Evolutionary conservation across 257 asterid species (phyloP).

Genomic region (Solanum acaule): DNA sequence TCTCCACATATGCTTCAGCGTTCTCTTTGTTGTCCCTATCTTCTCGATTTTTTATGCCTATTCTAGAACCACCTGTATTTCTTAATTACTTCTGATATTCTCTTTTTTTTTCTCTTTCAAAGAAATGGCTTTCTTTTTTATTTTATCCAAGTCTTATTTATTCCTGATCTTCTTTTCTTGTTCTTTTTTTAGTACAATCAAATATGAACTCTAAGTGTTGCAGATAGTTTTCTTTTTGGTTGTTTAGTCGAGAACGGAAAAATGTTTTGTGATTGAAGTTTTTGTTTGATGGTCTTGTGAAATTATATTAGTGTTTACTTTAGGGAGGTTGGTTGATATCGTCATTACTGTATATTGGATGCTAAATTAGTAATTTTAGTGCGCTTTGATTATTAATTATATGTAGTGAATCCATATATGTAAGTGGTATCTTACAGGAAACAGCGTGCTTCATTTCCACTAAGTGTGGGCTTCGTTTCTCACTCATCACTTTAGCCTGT

Average conservation of each 20-base stretch:
- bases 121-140: neutral
- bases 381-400: neutral
- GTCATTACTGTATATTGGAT: neutral
- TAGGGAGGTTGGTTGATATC: neutral
- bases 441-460: neutral
- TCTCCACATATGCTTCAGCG: neutral
- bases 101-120: neutral
- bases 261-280: neutral
- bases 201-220: neutral
- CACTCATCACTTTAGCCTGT: neutral
- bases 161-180: neutral
- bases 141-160: neutral
- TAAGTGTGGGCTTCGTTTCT: neutral
- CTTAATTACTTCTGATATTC: neutral
- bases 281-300: neutral
- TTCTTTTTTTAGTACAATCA: neutral
- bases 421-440: neutral
- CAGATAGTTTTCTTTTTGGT: neutral
- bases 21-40: neutral
- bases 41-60: neutral
- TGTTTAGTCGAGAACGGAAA: neutral
- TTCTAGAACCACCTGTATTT: neutral
- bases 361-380: neutral
- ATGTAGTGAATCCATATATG: neutral
- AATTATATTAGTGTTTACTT: neutral